These are phyloP conservation scores for Aquilaria sinensis DNA, from an alignment of 345 rosid genomes.

Conservation along the genomic window DNA sequence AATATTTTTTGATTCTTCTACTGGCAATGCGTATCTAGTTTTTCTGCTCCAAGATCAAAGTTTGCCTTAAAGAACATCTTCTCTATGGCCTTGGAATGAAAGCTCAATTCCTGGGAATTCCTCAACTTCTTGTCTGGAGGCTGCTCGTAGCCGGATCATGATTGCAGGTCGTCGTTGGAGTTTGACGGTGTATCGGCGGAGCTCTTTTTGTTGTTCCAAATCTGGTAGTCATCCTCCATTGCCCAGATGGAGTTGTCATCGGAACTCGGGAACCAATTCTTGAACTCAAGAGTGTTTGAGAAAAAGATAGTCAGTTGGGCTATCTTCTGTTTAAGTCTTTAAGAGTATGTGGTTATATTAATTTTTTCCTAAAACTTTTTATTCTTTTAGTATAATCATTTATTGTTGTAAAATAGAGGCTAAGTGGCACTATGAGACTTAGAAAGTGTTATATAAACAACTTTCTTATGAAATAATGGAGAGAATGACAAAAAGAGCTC, in stretches of 20 bases:
- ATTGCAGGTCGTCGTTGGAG: constrained; percentile 42
- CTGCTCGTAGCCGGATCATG: constrained; percentile 39
- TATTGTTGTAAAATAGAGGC: no score
- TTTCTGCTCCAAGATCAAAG: constrained; percentile 83
- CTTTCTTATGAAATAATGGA: no score
- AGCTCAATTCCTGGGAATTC: constrained; percentile 40
- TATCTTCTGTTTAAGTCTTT: no score
- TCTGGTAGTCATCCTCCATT: constrained; percentile 81
- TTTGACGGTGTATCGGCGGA: constrained; percentile 32
- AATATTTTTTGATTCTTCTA: no score
- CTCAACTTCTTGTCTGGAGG: constrained; percentile 57
- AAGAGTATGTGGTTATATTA: no score
- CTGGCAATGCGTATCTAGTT: constrained; percentile 25
- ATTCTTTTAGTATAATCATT: no score
- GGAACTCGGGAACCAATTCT: constrained; percentile 59
- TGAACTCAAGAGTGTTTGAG: constrained; percentile 25
- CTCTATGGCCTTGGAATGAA: constrained; percentile 54
- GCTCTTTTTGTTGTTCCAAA: constrained; percentile 38
- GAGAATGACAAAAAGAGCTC: no score
- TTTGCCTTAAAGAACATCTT: constrained; percentile 82
- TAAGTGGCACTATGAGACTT: no score
- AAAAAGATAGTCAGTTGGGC: no score
- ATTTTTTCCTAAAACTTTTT: no score
- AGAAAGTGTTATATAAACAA: no score
- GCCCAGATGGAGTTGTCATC: constrained; percentile 67